These are phyloP conservation scores for Aspergillus luchuensis DNA, from an alignment of 2,329 filamentous ascomycete genomes.

Conservation along the genomic window DNA sequence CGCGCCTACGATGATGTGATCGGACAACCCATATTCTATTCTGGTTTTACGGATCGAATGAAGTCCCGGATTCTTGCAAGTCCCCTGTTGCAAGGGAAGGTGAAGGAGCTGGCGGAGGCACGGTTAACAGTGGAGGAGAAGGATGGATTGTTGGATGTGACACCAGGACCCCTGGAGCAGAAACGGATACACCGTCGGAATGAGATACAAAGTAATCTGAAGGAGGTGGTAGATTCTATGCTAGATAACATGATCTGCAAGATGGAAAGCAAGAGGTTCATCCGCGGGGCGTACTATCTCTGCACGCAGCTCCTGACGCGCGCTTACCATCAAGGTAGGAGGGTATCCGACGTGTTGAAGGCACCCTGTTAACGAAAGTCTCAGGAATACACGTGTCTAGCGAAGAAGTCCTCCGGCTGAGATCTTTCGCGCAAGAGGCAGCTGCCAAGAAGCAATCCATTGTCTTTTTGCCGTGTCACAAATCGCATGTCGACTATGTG, in stretches of 20 bases:
- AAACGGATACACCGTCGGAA: constrained; percentile 40
- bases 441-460: constrained; percentile 89
- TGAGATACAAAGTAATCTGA: constrained; percentile 71
- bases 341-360: background rate
- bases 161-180: constrained; percentile 31
- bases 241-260: constrained; percentile 98
- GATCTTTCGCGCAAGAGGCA: constrained; percentile 79
- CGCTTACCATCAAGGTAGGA: constrained; percentile 84
- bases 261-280: constrained; percentile 92
- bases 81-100: constrained; percentile 71
- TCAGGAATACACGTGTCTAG: constrained; percentile 85
- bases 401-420: constrained; percentile 82
- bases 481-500: constrained; percentile 95
- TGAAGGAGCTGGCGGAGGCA: constrained; percentile 73
- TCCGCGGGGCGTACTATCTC: constrained; percentile 88
- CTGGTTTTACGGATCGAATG: constrained; percentile 90
- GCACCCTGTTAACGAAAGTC: background rate
- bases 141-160: constrained; percentile 65
- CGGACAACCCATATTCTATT: constrained; percentile 90
- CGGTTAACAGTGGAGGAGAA: constrained; percentile 74
- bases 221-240: constrained; percentile 81
- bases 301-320: constrained; percentile 83
- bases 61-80: constrained; percentile 75
- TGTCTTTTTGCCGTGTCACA: constrained; percentile 91
- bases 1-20: constrained; percentile 88